Conservation (phyloP, 495 filamentous ascomycete species). For the Xylaria intraflava region DNA sequence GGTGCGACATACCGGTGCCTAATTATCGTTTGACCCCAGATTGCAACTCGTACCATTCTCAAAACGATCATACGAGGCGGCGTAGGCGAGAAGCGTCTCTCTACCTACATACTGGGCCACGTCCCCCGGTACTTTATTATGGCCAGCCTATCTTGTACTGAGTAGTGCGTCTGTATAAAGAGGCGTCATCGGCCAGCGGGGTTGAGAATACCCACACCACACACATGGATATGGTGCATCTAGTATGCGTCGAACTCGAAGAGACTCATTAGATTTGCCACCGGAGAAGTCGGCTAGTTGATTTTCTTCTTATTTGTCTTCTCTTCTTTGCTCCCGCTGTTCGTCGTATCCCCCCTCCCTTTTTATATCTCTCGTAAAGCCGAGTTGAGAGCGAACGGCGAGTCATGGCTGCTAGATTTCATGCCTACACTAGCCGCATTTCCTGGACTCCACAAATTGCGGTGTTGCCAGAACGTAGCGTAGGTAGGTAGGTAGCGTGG, state of each 20-base stretch:
- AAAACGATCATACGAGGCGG: constrained; percentile 10
- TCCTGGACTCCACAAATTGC: constrained; percentile 9
- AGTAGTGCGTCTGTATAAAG: constrained; percentile 9
- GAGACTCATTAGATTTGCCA: not conserved
- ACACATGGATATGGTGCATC: not conserved
- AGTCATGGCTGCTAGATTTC: constrained; percentile 13
- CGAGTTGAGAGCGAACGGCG: constrained; percentile 18
- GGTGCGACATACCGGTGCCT: no score
- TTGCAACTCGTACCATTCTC: constrained; percentile 10
- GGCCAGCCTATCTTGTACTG: constrained; percentile 16
- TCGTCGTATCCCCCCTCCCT: not conserved
- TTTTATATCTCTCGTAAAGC: constrained; percentile 5
- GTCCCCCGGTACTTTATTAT: constrained; percentile 20
- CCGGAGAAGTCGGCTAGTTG: not conserved
- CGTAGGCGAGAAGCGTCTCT: not conserved
- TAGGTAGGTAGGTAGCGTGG: not conserved
- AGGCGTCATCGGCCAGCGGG: constrained; percentile 18
- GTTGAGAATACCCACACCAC: no score
- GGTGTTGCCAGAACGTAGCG: not conserved
- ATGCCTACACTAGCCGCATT: constrained; percentile 15
- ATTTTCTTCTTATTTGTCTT: constrained; percentile 5
- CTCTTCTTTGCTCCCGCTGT: not conserved
- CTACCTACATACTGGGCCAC: constrained; percentile 17
- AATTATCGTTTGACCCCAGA: constrained; percentile 13
- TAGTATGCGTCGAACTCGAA: not conserved